These are phyloP conservation scores for Drosera spatulata DNA, from an alignment of 179 eudicot species.

Conservation along the genomic window DNA sequence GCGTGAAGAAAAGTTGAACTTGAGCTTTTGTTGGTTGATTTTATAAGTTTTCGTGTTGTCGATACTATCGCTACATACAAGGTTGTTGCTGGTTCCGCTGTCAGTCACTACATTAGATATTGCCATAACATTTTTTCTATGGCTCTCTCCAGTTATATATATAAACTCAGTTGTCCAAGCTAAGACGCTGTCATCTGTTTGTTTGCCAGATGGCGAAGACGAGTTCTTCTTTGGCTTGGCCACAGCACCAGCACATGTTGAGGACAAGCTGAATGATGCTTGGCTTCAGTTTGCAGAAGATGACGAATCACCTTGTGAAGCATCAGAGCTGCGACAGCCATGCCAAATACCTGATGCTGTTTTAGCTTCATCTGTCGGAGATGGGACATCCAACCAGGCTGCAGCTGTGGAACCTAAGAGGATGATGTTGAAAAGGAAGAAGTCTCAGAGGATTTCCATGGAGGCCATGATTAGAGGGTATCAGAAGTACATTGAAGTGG, in stretches of 20 bases:
- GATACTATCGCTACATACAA: too few relatives aligned
- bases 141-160: too few relatives aligned
- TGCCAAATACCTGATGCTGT: conserved; percentile 47
- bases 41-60: too few relatives aligned
- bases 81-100: too few relatives aligned
- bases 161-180: too few relatives aligned
- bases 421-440: conserved; percentile 37
- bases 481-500: conserved; percentile 43
- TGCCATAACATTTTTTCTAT: too few relatives aligned
- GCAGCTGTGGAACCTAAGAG: conserved; percentile 25
- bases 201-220: conserved; percentile 30
- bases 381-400: conserved; percentile 73
- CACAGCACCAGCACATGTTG: conserved; percentile 98
- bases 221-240: conserved; percentile 97
- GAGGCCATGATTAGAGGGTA: conserved; percentile 92
- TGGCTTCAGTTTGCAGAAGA: conserved; percentile 97
- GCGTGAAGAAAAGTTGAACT: too few relatives aligned
- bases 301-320: conserved; percentile 22
- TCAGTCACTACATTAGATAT: too few relatives aligned
- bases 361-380: conserved; percentile 60
- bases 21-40: too few relatives aligned
- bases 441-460: conserved; percentile 66
- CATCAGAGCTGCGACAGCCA: conserved; percentile 24
- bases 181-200: too few relatives aligned
- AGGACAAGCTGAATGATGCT: conserved; percentile 90